These are phyloP conservation scores for Monascus purpureus DNA, from an alignment of 495 filamentous ascomycete genomes.

Conservation along the genomic window DNA sequence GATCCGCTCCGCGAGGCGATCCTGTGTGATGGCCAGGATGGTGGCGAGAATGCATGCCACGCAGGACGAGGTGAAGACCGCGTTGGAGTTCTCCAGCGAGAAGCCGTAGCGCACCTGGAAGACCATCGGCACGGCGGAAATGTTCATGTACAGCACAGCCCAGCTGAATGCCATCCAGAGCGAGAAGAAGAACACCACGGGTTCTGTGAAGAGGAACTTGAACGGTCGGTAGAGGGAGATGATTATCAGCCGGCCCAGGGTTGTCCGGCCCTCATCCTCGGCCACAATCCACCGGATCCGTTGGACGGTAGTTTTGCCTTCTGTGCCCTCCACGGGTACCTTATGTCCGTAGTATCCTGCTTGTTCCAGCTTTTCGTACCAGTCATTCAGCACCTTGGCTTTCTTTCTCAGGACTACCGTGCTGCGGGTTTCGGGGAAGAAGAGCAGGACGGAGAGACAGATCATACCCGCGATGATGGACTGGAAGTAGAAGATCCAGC, in stretches of 20 bases:
- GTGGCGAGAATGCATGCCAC: constrained; percentile 56
- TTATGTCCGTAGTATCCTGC: constrained; percentile 53
- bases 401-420: constrained; percentile 70
- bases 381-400: constrained; percentile 57
- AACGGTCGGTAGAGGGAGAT: constrained; percentile 69
- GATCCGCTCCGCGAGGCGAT: constrained; percentile 29
- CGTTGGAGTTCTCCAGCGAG: constrained; percentile 48
- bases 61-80: constrained; percentile 69
- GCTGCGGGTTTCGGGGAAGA: constrained; percentile 75
- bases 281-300: constrained; percentile 77
- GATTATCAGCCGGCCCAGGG: constrained; percentile 53
- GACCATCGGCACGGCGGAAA: constrained; percentile 63
- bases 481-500: constrained; percentile 86
- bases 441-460: constrained; percentile 46
- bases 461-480: constrained; percentile 52
- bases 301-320: constrained; percentile 24
- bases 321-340: constrained; percentile 15
- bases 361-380: constrained; percentile 60
- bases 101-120: constrained; percentile 60
- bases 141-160: constrained; percentile 79
- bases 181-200: constrained; percentile 90
- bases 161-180: constrained; percentile 83
- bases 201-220: constrained; percentile 73
- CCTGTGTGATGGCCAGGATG: constrained; percentile 62
- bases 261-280: constrained; percentile 66